Evolutionary conservation across 169 alveolate genomes (phyloP), one percentile per base, ranked within the genome.

Genomic region (Cyclospora cayetanensis): DNA sequence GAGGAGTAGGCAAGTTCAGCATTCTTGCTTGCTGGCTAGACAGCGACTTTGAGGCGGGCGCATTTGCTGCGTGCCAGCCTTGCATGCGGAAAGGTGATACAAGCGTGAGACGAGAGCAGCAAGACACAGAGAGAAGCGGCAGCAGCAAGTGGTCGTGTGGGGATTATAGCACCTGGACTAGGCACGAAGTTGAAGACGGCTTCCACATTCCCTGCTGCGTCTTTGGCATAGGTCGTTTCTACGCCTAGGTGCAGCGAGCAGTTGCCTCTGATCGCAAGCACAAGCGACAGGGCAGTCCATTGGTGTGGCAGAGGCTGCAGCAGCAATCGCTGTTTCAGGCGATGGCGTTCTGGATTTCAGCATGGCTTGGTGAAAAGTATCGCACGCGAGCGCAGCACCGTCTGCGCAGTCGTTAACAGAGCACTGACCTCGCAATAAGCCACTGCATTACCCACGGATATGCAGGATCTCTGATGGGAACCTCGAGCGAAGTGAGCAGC

Each of bases 381-480:
- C 66, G 22, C 66, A 22, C 66, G n/a, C 66, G 22, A 22, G 66
- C 66, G 22, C 66, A 22, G n/a, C 66, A 53, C 66, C 66, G 22
- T 22, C 66, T 22, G 66, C 66, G 22, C 22, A 22, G n/a, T 22
- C 22, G n/a, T 22, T 34, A 3, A 29, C 41, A 42, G 25, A n/a
- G 72, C 22, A 31, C 80, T 39, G 83, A 94, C 94, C 95, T 93
- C 68, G 95, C 72, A 11, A 94, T 92, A 4, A 95, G 95, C 94
- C 95, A 95, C 93, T 94, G 95, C 93, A 95, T 66, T 34, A 95
- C 94, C 96, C 96, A 94, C 37, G 93, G 94, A 66, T 95, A 95
- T 39, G 95, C 82, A n/a, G 77, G 92, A 87, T 95, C 97, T 34
- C 93, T 83, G 66, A 94, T 94, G 22, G 97, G 94, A 1, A 95